Evolutionary conservation across 208 protist genomes (phyloP), one percentile per base, ranked within the genome.

Genomic region (Trypanosoma conorhini): DNA sequence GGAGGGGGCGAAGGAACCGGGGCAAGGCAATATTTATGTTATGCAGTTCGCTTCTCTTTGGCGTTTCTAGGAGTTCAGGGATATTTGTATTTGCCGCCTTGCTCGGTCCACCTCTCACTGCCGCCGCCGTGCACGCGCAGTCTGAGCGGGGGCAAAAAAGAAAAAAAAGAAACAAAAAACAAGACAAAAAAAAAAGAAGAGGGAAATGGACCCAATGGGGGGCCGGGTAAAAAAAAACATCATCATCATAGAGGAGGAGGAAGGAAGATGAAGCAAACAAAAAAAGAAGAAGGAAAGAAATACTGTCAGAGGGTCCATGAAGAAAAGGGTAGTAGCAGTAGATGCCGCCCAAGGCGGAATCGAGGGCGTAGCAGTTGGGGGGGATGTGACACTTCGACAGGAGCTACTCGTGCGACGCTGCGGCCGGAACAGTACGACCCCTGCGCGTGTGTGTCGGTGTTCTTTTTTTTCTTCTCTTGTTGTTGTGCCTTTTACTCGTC

Each of bases 401-500:
- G 15, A 12, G 54, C n/a, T 26, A 21, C 24, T 26, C 30, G 33
- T 38, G 33, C 33, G 33, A 9, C 33, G 7, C 33, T 38, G 33
- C 33, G 4, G 33, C 33, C 7, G 33, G 33, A 38, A n/a, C n/a
- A 38, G 33, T 38, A 38, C 33, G 4, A 38, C 33, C 7, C 7
- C 7, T 7, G 33, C 33, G 33, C 33, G 7, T 33, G 24, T 59
- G 54, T 59, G 54, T 1, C 0, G 22, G 24, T 50, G 17, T 62
- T 30, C 7, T 38, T 38, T 38, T 38, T 38, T 62, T 54, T 74
- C 77, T 78, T 62, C 48, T 65, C 67, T 64, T 59, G 24, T 26
- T 54, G 8, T 48, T 62, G 55, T 10, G 19, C 19, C 70, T 44
- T 70, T 76, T 56, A n/a, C 26, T 59, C 15, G 15, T 22, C 13